Percentiles rank a stretch among this genome's conserved stretches.
phyloP scores from a whole-genome alignment of 2,329 filamentous ascomycete species.

The Exophiala bonariae region DNA sequence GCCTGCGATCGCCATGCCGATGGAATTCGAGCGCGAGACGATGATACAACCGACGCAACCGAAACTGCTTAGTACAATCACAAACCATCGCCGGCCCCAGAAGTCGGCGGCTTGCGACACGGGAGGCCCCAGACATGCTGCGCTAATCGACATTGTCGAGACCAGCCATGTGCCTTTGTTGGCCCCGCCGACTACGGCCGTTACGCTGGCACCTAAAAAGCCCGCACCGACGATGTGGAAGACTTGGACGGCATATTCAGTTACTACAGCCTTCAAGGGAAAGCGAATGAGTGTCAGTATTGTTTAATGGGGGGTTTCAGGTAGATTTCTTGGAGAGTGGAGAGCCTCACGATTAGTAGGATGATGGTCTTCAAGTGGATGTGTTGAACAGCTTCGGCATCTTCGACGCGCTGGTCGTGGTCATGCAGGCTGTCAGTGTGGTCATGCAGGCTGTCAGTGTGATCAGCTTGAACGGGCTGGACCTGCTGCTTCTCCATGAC shows the following conservation, averaged over 20 bases:
- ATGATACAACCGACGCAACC: not conserved
- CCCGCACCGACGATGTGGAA: slow-evolving; percentile 2
- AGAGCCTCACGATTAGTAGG: not conserved
- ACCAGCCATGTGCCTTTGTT: slow-evolving; percentile 10
- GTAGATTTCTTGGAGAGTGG: too few species aligned
- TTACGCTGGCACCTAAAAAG: not conserved
- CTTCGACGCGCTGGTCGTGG: not conserved
- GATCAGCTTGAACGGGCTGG: too few species aligned
- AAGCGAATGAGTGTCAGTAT: not conserved
- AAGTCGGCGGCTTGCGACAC: slow-evolving; percentile 12
- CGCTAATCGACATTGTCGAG: slow-evolving; percentile 8
- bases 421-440: too few species aligned
- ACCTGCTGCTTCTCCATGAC: too few species aligned
- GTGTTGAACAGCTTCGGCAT: not conserved
- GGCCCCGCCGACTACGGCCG: slow-evolving; percentile 8
- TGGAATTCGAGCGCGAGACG: not conserved
- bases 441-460: too few species aligned
- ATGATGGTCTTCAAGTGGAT: slow-evolving; percentile 1
- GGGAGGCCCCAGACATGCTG: not conserved
- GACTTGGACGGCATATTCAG: not conserved
- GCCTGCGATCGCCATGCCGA: not conserved
- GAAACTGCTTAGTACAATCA: not conserved
- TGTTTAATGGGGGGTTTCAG: too few species aligned
- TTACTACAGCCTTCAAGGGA: not conserved
- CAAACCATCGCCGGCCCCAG: slow-evolving; percentile 11